Evolutionary conservation across 176 grass and related monocot genomes (phyloP), one percentile per base, ranked within the genome.

Genomic region (Stipa capillata): DNA sequence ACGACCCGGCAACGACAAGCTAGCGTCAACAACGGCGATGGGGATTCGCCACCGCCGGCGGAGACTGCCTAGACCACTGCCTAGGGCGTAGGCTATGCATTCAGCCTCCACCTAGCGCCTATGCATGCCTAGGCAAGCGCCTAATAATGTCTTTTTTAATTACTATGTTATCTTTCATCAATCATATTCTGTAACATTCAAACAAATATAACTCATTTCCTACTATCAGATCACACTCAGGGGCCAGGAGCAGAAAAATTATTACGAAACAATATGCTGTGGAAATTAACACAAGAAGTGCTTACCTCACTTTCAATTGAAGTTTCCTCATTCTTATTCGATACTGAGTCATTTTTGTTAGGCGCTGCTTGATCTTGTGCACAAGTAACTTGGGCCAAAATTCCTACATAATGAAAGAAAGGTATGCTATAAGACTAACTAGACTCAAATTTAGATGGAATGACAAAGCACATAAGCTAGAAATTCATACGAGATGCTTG

Each of bases 331-430:
- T 98, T 60, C 95, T 78, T 88, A 94, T 98, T 11, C 92, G 87
- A 80, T 90, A 98, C 33, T 94, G 95, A 37, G 95, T 98, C 95
- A 98, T 98, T 87, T 98, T 98, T 39, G 92, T 94, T 8, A 98
- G 69, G 27, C 95, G 81, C 32, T 98, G 95, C 73, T 91, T 98
- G 64, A 94, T 89, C 87, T 98, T 98, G 81, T 91, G 95, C 77
- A 98, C 89, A 68, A 98, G 92, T 79, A 98, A 79, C 83, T 98
- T 90, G 9, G 95, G 92, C 95, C 95, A 98, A 83, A 89, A 92
- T 83, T 94, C 85, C 95, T 98, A 63, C 36, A 84, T 18, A 58
- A 55, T 23, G 78, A 78, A 64, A 78, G 10, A 31, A 77, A 60
- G 40, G 14, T 5, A 59, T 41, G 28, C 5, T 16, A 76, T 63